Conservation (phyloP, 495 filamentous ascomycete genomes). For the Geopyxis carbonaria region DNA sequence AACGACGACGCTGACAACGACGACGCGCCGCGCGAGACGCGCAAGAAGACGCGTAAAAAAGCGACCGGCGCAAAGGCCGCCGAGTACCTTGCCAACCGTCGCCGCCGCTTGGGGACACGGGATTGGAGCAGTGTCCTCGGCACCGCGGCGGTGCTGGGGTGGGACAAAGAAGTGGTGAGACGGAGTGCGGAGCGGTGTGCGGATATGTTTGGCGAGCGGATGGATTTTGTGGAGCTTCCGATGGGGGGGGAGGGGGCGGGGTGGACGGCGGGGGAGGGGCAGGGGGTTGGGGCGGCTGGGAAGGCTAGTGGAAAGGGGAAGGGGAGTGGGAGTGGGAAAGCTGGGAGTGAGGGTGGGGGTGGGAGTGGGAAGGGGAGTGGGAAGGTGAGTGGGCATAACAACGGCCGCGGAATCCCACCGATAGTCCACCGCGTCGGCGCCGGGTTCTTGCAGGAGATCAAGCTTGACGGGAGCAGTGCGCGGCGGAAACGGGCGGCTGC, state of each 20-base stretch:
- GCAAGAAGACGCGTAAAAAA: neutral
- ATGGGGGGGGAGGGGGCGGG: neutral
- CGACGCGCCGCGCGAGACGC: neutral
- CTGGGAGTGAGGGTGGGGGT: neutral
- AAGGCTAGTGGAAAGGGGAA: neutral
- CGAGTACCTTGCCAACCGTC: neutral
- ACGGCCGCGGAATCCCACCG: neutral
- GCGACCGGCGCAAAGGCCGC: neutral
- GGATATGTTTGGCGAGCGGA: constrained; percentile 3
- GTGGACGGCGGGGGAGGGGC: constrained; percentile 3
- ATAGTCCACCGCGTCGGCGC: neutral
- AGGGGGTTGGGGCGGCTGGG: neutral
- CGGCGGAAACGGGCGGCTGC: neutral
- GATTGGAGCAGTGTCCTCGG: constrained; percentile 4
- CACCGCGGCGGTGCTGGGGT: constrained; percentile 1
- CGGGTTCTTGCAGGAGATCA: neutral
- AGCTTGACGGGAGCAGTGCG: neutral
- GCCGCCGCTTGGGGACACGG: neutral
- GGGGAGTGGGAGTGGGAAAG: neutral
- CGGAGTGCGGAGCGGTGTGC: constrained; percentile 1
- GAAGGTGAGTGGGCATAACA: neutral
- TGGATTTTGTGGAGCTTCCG: neutral
- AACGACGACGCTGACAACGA: neutral
- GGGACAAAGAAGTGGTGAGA: neutral
- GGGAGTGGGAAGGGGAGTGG: neutral